phyloP scores from a whole-genome alignment of 1,284 basidiomycete genomes.

The Ganoderma meredithae region DNA sequence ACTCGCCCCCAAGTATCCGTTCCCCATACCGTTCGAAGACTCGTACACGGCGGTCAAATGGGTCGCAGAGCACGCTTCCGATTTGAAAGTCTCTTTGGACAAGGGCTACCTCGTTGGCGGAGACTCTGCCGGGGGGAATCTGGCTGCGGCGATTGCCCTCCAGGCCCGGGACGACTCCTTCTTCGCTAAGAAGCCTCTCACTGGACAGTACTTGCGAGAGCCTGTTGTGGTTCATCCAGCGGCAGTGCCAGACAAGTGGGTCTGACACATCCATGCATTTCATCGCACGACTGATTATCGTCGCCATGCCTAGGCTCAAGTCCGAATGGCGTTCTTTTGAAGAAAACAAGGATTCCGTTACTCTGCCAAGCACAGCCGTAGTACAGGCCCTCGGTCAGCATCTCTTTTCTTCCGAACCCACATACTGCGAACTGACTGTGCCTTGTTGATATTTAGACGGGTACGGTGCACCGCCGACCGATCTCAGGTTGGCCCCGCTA shows the following conservation, averaged over 20 bases:
- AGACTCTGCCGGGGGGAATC: conserved; percentile 36
- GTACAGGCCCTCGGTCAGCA: background rate
- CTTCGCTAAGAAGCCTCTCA: conserved; percentile 26
- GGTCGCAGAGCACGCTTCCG: conserved; percentile 19
- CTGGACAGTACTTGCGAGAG: conserved; percentile 23
- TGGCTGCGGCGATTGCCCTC: conserved; percentile 32
- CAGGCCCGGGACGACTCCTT: conserved; percentile 34
- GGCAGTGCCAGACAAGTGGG: conserved; percentile 8
- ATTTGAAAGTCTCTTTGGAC: conserved; percentile 19
- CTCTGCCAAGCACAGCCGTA: background rate
- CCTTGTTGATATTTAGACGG: conserved; percentile 6
- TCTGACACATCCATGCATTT: background rate
- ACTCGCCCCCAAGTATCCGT: conserved; percentile 21
- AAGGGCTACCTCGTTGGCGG: conserved; percentile 38
- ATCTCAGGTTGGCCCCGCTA: conserved; percentile 31
- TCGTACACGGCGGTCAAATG: conserved; percentile 29
- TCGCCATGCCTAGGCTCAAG: background rate
- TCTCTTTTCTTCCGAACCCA: background rate
- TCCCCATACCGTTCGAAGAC: conserved; percentile 13
- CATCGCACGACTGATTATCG: background rate
- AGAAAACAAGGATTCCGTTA: conserved; percentile 2
- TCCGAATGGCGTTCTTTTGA: conserved; percentile 9
- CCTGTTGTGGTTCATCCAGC: conserved; percentile 8
- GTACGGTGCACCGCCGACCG: conserved; percentile 17
- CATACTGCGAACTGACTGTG: background rate